Evolutionary conservation across 495 filamentous ascomycete species (phyloP).

Genomic region (Podospora fimiseda): DNA sequence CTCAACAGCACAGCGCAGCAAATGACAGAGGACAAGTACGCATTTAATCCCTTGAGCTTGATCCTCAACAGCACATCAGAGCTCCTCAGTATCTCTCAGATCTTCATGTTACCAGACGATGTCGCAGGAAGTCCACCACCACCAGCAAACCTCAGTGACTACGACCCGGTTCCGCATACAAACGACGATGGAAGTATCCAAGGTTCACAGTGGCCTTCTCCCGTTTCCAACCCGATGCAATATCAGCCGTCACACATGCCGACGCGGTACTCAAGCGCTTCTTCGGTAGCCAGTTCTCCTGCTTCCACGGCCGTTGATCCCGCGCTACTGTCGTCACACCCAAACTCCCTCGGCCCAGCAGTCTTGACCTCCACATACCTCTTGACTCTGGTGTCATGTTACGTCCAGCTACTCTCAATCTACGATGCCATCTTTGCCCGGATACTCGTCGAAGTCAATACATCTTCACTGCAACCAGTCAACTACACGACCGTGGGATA

Average conservation of each 20-base stretch:
- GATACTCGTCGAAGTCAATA: not conserved
- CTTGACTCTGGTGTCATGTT: not conserved
- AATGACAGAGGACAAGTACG: not conserved
- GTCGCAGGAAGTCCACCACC: not conserved
- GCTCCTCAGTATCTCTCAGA: not conserved
- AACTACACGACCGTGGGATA: not conserved
- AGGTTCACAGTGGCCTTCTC: constrained; percentile 1
- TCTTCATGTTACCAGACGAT: not conserved
- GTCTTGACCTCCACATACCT: not conserved
- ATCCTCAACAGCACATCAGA: constrained; percentile 2
- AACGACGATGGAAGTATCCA: not conserved
- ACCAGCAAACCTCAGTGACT: not conserved
- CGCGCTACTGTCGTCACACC: not conserved
- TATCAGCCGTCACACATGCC: not conserved
- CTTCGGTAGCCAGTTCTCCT: not conserved
- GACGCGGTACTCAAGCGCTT: not conserved
- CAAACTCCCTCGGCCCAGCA: not conserved
- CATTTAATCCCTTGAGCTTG: not conserved
- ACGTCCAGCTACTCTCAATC: constrained; percentile 1
- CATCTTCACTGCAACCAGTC: not conserved
- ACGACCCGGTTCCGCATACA: not conserved
- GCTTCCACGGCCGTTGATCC: not conserved
- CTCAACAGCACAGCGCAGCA: not conserved
- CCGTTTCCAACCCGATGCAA: not conserved
- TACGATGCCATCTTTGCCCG: constrained; percentile 2